Conservation (phyloP, 2,329 filamentous ascomycete genomes). For the Clonostachys sp. region DNA sequence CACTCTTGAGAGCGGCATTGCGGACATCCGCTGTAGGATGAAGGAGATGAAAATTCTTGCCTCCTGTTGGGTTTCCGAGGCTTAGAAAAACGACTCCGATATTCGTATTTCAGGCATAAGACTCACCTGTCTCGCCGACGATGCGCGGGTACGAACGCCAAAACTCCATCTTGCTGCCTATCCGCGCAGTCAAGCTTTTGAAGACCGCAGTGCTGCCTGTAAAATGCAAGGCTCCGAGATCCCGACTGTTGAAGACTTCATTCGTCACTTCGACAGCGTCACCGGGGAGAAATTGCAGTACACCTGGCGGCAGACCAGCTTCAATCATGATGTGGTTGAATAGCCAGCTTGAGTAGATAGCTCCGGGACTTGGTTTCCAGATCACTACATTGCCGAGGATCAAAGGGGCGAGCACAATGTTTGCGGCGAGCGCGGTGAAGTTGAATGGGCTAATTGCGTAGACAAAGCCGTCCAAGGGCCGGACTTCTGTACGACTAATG, state of each 20-base stretch:
- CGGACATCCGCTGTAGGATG: slow-evolving; percentile 38
- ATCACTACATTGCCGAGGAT: slow-evolving; percentile 33
- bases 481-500: slow-evolving; percentile 71
- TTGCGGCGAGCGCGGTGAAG: slow-evolving; percentile 33
- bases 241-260: slow-evolving; percentile 16
- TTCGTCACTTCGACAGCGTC: slow-evolving; percentile 24
- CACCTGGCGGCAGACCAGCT: slow-evolving; percentile 26
- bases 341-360: slow-evolving; percentile 22
- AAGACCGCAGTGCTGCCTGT: slow-evolving; percentile 27
- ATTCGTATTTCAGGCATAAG: neutral
- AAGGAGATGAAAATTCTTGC: slow-evolving; percentile 49
- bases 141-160: slow-evolving; percentile 31
- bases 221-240: slow-evolving; percentile 27
- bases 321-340: slow-evolving; percentile 29
- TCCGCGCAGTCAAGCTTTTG: slow-evolving; percentile 15
- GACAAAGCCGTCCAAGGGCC: slow-evolving; percentile 34
- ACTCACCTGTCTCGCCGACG: slow-evolving; percentile 36
- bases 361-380: slow-evolving; percentile 27
- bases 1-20: slow-evolving; percentile 39
- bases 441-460: slow-evolving; percentile 35
- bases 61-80: slow-evolving; percentile 13
- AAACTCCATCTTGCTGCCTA: slow-evolving; percentile 12
- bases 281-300: slow-evolving; percentile 28
- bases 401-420: slow-evolving; percentile 19
- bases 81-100: neutral